Evolutionary conservation across 306 rosid species (phyloP), one percentile per base, ranked within the genome.

Genomic region (Quercus mongolica): DNA sequence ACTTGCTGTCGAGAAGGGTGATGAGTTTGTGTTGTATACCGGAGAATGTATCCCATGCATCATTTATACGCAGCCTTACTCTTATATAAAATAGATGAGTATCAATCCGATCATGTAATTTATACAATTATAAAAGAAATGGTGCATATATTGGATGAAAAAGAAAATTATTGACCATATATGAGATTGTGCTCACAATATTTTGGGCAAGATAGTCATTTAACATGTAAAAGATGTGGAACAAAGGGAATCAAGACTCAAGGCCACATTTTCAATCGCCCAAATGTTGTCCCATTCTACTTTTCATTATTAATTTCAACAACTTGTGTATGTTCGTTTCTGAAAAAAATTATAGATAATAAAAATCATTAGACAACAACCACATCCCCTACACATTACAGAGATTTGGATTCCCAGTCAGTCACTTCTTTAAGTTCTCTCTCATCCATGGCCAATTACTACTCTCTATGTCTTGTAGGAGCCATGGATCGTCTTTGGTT

Each of bases 401-500:
- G 12, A 58, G 79, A 46, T 75, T 78, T 4, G 80, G 55, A 71
- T 54, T 33, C 71, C 21, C 74, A 61, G 12, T 67, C 78, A 46
- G 74, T 56, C 41, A 73, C 74, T 80, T 57, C 68, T 23, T 63
- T 81, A 73, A 73, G 46, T 41, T 67, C 79, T 59, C 74, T 54
- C 57, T 26, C 61, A 21, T 49, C 62, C 77, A 91, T 92, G 98
- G 91, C 87, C 51, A 81, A 79, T 74, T 74, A 82, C 61, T 74
- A 49, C 62, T 44, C 58, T 69, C 46, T 63, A 44, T 80, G 85
- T 74, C 80, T 88, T 69, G 31, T 92, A 38, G 92, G 75, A 41
- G 86, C 90, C 82, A 92, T 94, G 92, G 94, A 94, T 74, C 76
- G 76, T 31, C 96, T 92, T 35, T 94, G 98, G 98, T 92, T 88